Percentiles rank a stretch among this genome's conserved stretches.
These are phyloP conservation scores for Knufia petricola DNA, from an alignment of 2,329 filamentous ascomycete species.

Conservation along the genomic window DNA sequence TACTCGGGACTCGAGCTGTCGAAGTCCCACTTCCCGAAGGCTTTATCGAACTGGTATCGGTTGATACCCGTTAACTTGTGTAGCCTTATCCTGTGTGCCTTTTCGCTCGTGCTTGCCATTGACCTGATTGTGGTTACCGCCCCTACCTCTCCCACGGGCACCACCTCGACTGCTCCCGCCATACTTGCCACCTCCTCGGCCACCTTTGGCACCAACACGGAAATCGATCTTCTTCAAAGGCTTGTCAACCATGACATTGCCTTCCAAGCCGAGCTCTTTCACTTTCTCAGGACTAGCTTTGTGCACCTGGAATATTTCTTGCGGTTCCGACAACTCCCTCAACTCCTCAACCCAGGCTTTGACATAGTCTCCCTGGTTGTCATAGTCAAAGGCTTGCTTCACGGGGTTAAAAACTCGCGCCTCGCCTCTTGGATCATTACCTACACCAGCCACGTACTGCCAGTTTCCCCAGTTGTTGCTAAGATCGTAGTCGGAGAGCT, in stretches of 20 bases:
- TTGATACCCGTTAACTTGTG: neutral
- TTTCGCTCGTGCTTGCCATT: neutral
- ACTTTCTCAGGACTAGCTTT: constrained; percentile 52
- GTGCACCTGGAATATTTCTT: constrained; percentile 60
- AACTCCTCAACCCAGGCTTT: constrained; percentile 65
- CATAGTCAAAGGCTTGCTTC: constrained; percentile 71
- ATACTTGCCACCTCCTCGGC: constrained; percentile 27
- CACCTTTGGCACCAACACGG: constrained; percentile 39
- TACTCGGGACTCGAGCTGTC: no score
- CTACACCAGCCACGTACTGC: constrained; percentile 72
- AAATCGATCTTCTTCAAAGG: constrained; percentile 60
- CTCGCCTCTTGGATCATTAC: constrained; percentile 65
- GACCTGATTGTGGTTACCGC: constrained; percentile 4
- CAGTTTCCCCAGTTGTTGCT: constrained; percentile 73
- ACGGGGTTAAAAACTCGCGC: constrained; percentile 71
- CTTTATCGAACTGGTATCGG: no score
- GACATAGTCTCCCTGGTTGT: constrained; percentile 59
- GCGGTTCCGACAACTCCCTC: constrained; percentile 37
- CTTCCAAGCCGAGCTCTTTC: constrained; percentile 45
- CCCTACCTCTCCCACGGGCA: constrained; percentile 14
- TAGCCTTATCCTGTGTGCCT: neutral
- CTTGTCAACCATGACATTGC: constrained; percentile 55
- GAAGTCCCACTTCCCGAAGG: no score
- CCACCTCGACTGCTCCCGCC: constrained; percentile 20
- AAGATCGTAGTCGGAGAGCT: constrained; percentile 67